Base-by-base conservation (phyloP, 1,284 basidiomycete genomes). In the Cutaneotrichosporon sp. region DNA sequence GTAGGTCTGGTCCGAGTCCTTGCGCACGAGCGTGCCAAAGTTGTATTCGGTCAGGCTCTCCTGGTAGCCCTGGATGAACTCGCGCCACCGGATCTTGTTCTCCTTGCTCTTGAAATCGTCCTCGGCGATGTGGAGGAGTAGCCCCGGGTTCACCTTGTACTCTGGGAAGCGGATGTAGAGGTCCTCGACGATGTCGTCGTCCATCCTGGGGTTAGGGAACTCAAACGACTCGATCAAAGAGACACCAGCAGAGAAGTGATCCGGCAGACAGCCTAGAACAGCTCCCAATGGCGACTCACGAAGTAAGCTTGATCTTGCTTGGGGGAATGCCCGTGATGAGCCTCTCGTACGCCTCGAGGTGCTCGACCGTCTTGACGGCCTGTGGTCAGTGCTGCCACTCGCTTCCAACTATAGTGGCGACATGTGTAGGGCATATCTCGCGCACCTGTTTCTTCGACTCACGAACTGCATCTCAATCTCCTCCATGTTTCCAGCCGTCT, bases 321-420 rank as follows among this genome's bases (percentile, higher is more conserved):
- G 94, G 93, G 50, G 85, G 80, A 61, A 97, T 86, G 73, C 89
- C 89, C 76, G 91, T 90, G 65, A 98, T 83, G 56, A 99, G 85
- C 78, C 93, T 95, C 90, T 95, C 97, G 83, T 97, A 97, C 7
- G 93, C 94, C 84, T 95, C 91, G 62, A 94, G 91, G 72, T 97
- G 92, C 78, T 97, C 93, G 65, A 98, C 94, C 40, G 93, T 93
- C 81, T 90, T 93, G 61, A 99, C 96, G 31, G 96, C 96, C 63
- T 63, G 36, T 34, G 32, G 56, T 66, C 16, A 60, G 62, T 38
- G 21, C 30, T 58, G 42, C 42, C 8, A 16, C 1, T 46, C 18
- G 5, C 5, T 46, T 18, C 16, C 1, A 46, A 18, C 18, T 7
- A 18, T 1, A 18, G 16, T 8, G n/a, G 42, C 18, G 7, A 8